These are phyloP conservation scores for Aureobasidium sp. DNA, from an alignment of 2,329 filamentous ascomycete species.

Conservation along the genomic window DNA sequence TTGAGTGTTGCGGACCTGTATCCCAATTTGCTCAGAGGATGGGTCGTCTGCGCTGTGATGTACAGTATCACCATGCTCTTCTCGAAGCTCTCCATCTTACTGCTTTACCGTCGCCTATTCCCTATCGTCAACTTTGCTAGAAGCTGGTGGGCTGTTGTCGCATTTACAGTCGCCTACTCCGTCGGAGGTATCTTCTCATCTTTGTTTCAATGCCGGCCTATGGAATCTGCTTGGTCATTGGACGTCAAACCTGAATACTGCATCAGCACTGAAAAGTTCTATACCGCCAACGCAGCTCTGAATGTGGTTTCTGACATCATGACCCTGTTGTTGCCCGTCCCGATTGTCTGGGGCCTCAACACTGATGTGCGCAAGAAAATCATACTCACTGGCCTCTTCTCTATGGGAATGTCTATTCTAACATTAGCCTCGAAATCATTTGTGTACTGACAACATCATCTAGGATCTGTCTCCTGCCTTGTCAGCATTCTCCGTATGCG, in stretches of 20 bases:
- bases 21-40: background rate
- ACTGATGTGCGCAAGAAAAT: constrained; percentile 47
- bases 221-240: constrained; percentile 6
- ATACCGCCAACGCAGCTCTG: constrained; percentile 12
- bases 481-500: constrained; percentile 13
- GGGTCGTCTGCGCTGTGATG: background rate
- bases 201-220: constrained; percentile 12
- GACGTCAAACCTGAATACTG: background rate
- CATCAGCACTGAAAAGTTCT: constrained; percentile 5
- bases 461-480: constrained; percentile 5
- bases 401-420: constrained; percentile 33
- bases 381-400: constrained; percentile 44
- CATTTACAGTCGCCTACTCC: constrained; percentile 14
- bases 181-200: background rate
- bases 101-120: constrained; percentile 16
- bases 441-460: background rate
- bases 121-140: constrained; percentile 4
- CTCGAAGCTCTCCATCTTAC: constrained; percentile 15
- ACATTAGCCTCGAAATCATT: background rate
- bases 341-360: constrained; percentile 45
- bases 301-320: constrained; percentile 39
- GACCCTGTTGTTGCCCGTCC: constrained; percentile 53
- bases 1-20: constrained; percentile 1
- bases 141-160: constrained; percentile 1
- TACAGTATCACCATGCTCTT: constrained; percentile 22